Conservation (phyloP, 345 rosid genomes). For the Eutrema heterophyllum region DNA sequence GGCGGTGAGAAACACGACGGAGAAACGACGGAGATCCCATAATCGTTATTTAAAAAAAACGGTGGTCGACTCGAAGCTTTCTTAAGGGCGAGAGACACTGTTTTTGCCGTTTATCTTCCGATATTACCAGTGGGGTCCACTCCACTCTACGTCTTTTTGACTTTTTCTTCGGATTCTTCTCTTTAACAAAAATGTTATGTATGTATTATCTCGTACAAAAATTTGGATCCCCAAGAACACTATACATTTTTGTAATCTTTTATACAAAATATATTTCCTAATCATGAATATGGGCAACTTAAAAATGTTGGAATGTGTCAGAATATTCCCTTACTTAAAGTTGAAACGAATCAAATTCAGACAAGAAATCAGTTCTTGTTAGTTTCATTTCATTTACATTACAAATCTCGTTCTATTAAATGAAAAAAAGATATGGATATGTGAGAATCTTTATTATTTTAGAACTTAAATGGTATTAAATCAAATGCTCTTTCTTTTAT, state of each 20-base stretch:
- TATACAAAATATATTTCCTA: background rate
- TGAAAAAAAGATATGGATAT: background rate
- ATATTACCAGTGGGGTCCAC: background rate
- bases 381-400: background rate
- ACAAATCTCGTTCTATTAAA: background rate
- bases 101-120: background rate
- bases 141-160: background rate
- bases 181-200: background rate
- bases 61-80: background rate
- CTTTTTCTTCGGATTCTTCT: background rate
- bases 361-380: background rate
- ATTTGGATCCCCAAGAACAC: background rate
- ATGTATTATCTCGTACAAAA: background rate
- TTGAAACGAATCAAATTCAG: background rate
- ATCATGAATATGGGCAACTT: too few species aligned
- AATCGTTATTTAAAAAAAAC: background rate
- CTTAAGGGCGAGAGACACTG: background rate
- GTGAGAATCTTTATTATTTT: background rate
- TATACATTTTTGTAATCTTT: background rate
- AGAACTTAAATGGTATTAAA: background rate
- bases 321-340: background rate
- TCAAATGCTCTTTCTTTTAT: background rate
- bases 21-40: slow-evolving; percentile 21
- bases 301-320: background rate
- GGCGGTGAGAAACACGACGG: slow-evolving; percentile 14